These are phyloP conservation scores for Boletus pseudo-olivaceus DNA, from an alignment of 768 basidiomycete species.

Conservation along the genomic window DNA sequence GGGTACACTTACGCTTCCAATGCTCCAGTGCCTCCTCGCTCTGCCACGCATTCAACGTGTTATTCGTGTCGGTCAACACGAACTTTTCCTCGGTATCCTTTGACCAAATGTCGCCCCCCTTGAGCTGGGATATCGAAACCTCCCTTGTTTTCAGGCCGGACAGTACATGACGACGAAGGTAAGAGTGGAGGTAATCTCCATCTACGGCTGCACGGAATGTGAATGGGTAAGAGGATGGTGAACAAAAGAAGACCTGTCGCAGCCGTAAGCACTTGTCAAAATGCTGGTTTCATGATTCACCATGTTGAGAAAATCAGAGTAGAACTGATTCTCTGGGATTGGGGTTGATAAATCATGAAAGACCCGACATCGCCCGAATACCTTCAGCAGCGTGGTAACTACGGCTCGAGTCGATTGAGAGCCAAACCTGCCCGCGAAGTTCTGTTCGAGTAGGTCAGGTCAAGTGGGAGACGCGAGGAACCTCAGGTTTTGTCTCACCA, in stretches of 20 bases:
- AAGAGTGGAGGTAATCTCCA: constrained; percentile 68
- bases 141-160: constrained; percentile 50
- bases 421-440: constrained; percentile 72
- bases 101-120: constrained; percentile 18
- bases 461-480: background rate
- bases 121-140: constrained; percentile 44
- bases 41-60: constrained; percentile 66
- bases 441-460: constrained; percentile 42
- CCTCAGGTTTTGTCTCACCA: constrained; percentile 49
- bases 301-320: constrained; percentile 66
- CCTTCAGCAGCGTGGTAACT: constrained; percentile 60
- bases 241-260: constrained; percentile 79
- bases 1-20: constrained; percentile 61
- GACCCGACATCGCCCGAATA: constrained; percentile 76
- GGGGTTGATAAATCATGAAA: constrained; percentile 67
- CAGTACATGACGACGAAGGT: constrained; percentile 61
- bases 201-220: constrained; percentile 53
- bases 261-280: constrained; percentile 5
- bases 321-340: constrained; percentile 44
- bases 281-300: constrained; percentile 38
- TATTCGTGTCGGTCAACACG: constrained; percentile 59
- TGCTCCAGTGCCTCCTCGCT: constrained; percentile 60
- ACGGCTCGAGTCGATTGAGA: constrained; percentile 65
- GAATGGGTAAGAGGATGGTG: constrained; percentile 47
- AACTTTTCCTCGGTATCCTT: constrained; percentile 39